Evolutionary conservation across 768 basidiomycete species (phyloP).

Genomic region (Dentipellis sp.): DNA sequence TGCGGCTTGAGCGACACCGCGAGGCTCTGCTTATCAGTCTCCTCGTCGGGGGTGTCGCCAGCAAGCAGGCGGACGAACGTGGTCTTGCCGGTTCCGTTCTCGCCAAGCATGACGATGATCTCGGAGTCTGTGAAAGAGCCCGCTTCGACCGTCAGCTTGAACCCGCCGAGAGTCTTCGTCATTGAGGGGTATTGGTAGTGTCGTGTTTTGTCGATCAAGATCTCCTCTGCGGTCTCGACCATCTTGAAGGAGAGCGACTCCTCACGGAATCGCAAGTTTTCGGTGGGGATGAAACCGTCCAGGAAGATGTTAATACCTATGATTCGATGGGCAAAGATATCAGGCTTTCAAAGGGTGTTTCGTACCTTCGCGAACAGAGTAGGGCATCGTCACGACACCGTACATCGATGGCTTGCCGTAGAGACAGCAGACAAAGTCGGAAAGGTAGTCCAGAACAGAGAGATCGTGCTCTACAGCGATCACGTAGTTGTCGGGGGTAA

Average conservation of each 20-base stretch:
- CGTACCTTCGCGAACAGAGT: constrained; percentile 91
- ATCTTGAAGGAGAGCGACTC: constrained; percentile 97
- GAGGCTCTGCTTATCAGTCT: constrained; percentile 73
- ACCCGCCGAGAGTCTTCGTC: constrained; percentile 92
- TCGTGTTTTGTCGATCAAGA: constrained; percentile 77
- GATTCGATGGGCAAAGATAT: not conserved
- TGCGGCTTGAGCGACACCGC: constrained; percentile 71
- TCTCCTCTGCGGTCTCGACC: constrained; percentile 91
- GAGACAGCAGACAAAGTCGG: constrained; percentile 95
- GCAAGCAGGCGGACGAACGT: constrained; percentile 94
- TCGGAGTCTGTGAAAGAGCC: constrained; percentile 98
- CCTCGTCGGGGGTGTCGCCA: constrained; percentile 83
- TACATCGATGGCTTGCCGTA: constrained; percentile 98
- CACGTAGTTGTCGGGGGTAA: constrained; percentile 81
- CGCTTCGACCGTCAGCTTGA: constrained; percentile 88
- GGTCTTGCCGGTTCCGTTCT: constrained; percentile 99
- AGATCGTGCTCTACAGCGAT: constrained; percentile 99
- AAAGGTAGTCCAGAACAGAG: constrained; percentile 95
- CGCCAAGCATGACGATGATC: constrained; percentile 98
- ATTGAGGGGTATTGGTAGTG: constrained; percentile 90
- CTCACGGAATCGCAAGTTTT: constrained; percentile 96
- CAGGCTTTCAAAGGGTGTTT: not conserved
- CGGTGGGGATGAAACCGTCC: constrained; percentile 97
- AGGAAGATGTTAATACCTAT: constrained; percentile 98
- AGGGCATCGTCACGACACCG: constrained; percentile 98